Percentiles rank a stretch among this genome's conserved stretches.
Evolutionary conservation across 306 rosid genomes (phyloP).

Genomic region (Cicer pinnatifidum): DNA sequence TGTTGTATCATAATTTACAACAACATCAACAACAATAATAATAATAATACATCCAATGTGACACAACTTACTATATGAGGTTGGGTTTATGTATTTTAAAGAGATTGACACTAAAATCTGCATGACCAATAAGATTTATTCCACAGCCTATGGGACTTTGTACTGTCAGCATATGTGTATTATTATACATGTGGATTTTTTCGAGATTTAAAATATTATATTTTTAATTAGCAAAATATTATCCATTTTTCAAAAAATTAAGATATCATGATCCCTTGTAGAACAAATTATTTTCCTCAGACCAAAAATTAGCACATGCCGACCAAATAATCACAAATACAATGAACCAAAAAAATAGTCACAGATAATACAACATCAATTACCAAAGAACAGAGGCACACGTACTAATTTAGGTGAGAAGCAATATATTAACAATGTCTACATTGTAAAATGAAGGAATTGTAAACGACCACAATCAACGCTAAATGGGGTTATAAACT

Average conservation of each 20-base stretch:
- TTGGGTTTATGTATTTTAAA: background rate
- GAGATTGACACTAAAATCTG: background rate
- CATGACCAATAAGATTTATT: background rate
- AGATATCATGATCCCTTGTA: background rate
- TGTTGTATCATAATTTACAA: background rate
- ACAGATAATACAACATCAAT: background rate
- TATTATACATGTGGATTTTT: background rate
- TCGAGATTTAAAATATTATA: background rate
- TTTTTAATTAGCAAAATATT: background rate
- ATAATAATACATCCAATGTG: background rate
- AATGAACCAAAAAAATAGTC: background rate
- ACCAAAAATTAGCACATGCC: background rate
- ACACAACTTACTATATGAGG: background rate
- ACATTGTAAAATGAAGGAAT: constrained; percentile 12
- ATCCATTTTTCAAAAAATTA: background rate
- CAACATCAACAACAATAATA: background rate
- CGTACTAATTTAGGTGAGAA: background rate
- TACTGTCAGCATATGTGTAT: background rate
- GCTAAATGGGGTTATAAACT: background rate
- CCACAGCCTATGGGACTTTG: background rate
- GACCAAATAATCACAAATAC: background rate
- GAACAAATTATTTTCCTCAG: background rate
- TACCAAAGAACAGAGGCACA: constrained; percentile 7
- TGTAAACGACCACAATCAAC: constrained; percentile 29
- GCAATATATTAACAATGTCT: background rate